These are phyloP conservation scores for Elongisporangium anandrum DNA, from an alignment of 352 stramenopile genomes.

Conservation along the genomic window DNA sequence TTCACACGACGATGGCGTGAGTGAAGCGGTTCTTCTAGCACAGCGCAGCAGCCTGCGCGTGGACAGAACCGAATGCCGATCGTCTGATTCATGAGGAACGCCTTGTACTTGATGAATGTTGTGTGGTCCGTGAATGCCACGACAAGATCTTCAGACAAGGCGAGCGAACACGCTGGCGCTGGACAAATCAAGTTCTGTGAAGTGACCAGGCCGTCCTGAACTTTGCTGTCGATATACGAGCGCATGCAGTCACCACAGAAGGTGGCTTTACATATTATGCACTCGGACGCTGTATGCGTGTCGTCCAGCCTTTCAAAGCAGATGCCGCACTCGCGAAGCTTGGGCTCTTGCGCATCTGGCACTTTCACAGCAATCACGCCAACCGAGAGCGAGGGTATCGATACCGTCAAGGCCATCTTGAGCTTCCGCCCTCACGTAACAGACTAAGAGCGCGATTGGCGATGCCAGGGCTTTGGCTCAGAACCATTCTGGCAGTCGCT, in stretches of 20 bases:
- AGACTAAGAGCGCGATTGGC: no score
- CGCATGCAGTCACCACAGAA: slow-evolving; percentile 62
- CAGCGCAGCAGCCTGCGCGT: slow-evolving; percentile 48
- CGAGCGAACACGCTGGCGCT: slow-evolving; percentile 40
- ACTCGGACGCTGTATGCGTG: slow-evolving; percentile 38
- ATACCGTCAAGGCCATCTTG: no score
- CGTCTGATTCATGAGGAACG: slow-evolving; percentile 59
- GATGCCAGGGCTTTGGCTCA: no score
- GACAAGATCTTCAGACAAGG: slow-evolving; percentile 45
- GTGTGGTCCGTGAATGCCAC: slow-evolving; percentile 45
- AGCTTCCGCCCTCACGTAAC: no score
- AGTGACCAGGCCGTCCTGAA: slow-evolving; percentile 69
- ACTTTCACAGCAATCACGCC: no score
- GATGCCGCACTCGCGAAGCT: slow-evolving; percentile 53
- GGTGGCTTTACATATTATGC: slow-evolving; percentile 26
- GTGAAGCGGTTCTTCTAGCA: slow-evolving; percentile 51
- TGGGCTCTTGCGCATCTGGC: background rate
- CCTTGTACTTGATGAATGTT: slow-evolving; percentile 59
- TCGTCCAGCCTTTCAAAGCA: slow-evolving; percentile 63
- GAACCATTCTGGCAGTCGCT: no score
- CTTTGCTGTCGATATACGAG: slow-evolving; percentile 75
- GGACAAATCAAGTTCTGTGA: slow-evolving; percentile 69
- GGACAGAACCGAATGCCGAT: slow-evolving; percentile 70
- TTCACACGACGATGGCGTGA: slow-evolving; percentile 36
- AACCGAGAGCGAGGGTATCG: no score